These are phyloP conservation scores for Coemansia sp. DNA, from an alignment of 192 early-diverging fungal species.

Conservation along the genomic window DNA sequence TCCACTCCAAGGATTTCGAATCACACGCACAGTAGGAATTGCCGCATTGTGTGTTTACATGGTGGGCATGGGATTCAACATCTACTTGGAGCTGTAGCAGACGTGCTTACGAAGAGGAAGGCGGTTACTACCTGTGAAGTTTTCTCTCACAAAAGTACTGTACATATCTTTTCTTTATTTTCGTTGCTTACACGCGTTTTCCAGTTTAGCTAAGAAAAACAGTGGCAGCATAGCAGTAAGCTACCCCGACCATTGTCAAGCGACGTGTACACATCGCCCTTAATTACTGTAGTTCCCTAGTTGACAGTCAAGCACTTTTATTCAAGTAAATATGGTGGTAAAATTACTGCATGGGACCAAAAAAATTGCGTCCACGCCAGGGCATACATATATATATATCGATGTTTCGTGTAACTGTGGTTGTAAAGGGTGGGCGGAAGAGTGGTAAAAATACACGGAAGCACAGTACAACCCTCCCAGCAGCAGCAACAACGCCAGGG, in stretches of 20 bases:
- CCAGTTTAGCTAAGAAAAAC: background rate
- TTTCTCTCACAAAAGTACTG: background rate
- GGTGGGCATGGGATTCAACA: constrained; percentile 61
- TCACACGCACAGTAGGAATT: constrained; percentile 62
- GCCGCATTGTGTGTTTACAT: constrained; percentile 60
- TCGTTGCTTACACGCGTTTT: background rate
- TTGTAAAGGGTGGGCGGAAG: too few species aligned
- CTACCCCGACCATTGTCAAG: too few species aligned
- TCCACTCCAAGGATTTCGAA: constrained; percentile 63
- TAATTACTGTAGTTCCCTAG: background rate
- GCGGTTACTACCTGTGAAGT: background rate
- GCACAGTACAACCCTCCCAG: too few species aligned
- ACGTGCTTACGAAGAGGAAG: background rate
- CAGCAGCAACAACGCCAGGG: too few species aligned
- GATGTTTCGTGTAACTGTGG: background rate
- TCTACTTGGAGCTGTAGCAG: constrained; percentile 58
- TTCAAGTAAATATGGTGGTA: background rate
- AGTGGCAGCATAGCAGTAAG: too few species aligned
- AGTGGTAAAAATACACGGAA: background rate
- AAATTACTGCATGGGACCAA: background rate
- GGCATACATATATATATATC: too few species aligned
- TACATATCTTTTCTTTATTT: background rate
- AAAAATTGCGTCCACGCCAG: background rate
- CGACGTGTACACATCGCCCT: background rate
- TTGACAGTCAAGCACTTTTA: too few species aligned